Evolutionary conservation across 768 basidiomycete genomes (phyloP).

Genomic region (Termitomyces sp.): DNA sequence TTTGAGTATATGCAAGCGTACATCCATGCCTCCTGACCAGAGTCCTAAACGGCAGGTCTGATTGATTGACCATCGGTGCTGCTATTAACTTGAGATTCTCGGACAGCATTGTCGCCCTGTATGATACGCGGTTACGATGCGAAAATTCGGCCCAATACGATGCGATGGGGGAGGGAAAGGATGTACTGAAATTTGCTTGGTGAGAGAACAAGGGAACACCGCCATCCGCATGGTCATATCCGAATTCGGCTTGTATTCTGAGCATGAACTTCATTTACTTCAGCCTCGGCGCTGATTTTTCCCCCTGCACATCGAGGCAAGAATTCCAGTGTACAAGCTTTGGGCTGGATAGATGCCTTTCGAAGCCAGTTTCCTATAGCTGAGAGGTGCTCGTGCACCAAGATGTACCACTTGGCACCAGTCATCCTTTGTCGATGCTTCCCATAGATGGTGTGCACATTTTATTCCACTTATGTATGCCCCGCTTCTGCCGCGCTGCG

Average conservation of each 20-base stretch:
- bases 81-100: conserved; percentile 38
- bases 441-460: conserved; percentile 4
- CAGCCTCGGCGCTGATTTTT: not conserved
- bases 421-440: not conserved
- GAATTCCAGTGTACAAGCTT: not conserved
- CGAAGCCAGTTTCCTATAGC: no score
- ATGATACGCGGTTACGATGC: not conserved
- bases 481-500: conserved; percentile 3
- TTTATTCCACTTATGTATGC: not conserved
- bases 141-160: not conserved
- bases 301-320: not conserved
- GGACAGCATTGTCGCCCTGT: conserved; percentile 8
- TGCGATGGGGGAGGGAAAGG: not conserved
- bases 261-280: not conserved
- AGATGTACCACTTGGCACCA: not conserved
- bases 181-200: no score
- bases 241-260: no score
- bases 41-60: conserved; percentile 67
- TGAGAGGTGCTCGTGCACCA: no score
- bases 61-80: conserved; percentile 79
- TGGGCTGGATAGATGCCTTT: not conserved
- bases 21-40: conserved; percentile 58
- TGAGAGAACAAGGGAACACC: not conserved
- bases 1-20: conserved; percentile 71
- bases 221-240: not conserved